Evolutionary conservation across 495 filamentous ascomycete species (phyloP).

Genomic region (Schizothecium vesticola): DNA sequence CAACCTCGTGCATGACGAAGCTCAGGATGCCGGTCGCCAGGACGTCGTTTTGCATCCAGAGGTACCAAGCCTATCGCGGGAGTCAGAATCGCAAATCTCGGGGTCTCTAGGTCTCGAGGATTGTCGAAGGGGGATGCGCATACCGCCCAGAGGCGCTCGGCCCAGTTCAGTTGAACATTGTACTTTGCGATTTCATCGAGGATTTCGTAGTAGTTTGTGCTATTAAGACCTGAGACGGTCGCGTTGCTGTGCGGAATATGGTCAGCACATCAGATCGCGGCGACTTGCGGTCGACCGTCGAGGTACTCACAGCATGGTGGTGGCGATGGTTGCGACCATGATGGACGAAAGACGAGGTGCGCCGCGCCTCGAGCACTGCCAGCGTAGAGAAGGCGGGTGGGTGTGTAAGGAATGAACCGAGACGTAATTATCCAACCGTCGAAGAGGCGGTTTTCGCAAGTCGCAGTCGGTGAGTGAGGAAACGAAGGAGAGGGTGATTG

Average conservation of each 20-base stretch:
- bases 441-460: slow-evolving; percentile 2
- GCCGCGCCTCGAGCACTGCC: not conserved
- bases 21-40: slow-evolving; percentile 96
- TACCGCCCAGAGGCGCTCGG: slow-evolving; percentile 84
- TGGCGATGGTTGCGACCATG: slow-evolving; percentile 31
- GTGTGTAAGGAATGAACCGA: not conserved
- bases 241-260: slow-evolving; percentile 21
- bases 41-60: slow-evolving; percentile 97
- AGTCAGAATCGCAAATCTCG: not conserved
- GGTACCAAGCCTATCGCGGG: slow-evolving; percentile 65
- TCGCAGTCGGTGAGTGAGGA: slow-evolving; percentile 15
- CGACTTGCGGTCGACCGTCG: not conserved
- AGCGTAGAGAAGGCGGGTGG: not conserved
- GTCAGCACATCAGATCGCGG: slow-evolving; percentile 17
- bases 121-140: slow-evolving; percentile 30
- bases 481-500: not conserved
- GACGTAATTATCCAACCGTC: not conserved
- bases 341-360: not conserved
- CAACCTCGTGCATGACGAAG: slow-evolving; percentile 86
- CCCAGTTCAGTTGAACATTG: slow-evolving; percentile 79
- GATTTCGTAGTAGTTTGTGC: slow-evolving; percentile 67
- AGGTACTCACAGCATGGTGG: slow-evolving; percentile 32
- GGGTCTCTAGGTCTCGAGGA: not conserved
- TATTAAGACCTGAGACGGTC: slow-evolving; percentile 46
- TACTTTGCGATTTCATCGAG: slow-evolving; percentile 83